Percentiles rank a stretch among this genome's conserved stretches.
phyloP scores from a whole-genome alignment of 768 basidiomycete genomes.

The Lactarius hatsudake region DNA sequence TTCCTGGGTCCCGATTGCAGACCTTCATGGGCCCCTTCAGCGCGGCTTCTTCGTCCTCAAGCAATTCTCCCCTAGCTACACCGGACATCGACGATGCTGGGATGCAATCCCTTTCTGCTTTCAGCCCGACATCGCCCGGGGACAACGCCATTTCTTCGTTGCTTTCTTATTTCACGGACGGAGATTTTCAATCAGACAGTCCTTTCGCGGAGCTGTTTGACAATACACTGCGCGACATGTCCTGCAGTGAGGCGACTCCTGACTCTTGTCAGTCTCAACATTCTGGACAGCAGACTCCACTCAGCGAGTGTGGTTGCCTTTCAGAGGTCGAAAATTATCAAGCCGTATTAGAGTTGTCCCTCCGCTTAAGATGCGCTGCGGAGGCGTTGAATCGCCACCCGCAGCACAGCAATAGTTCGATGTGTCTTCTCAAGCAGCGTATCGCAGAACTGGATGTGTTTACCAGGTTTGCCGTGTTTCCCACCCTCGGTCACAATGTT shows the following conservation, averaged over 20 bases:
- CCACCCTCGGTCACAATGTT: neutral
- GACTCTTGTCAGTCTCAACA: neutral
- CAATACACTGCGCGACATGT: neutral
- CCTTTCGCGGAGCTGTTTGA: constrained; percentile 6
- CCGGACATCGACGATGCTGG: neutral
- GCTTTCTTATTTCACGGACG: constrained; percentile 7
- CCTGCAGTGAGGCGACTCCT: neutral
- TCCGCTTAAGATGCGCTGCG: constrained; percentile 57
- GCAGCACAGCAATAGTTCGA: constrained; percentile 35
- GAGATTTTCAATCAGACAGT: neutral
- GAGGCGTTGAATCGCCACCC: constrained; percentile 50
- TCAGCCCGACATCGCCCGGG: neutral
- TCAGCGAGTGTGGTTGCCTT: constrained; percentile 55
- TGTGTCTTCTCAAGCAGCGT: constrained; percentile 43
- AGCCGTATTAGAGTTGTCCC: constrained; percentile 62
- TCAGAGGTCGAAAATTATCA: constrained; percentile 53
- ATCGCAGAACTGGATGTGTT: constrained; percentile 51
- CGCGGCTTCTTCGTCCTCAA: neutral
- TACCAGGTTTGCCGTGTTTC: constrained; percentile 44
- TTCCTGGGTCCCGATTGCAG: neutral
- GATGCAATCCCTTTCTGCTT: constrained; percentile 1
- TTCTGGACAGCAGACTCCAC: neutral
- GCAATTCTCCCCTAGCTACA: neutral
- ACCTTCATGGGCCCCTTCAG: neutral
- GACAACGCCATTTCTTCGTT: neutral